Base-by-base conservation (phyloP, 2,329 filamentous ascomycete species). In the Lecanosticta acicola region DNA sequence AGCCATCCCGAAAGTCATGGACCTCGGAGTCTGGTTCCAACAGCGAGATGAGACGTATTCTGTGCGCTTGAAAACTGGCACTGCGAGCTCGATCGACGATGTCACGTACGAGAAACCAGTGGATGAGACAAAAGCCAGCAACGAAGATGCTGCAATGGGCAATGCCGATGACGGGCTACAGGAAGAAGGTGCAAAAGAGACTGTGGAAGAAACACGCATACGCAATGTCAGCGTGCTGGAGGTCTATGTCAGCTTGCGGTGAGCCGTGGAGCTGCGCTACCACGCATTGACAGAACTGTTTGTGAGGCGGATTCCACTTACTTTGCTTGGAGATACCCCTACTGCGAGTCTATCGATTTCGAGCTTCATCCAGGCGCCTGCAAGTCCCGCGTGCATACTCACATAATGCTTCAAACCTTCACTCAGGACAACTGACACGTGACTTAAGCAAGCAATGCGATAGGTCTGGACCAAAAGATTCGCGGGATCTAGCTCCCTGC, bases 31-130 rank as follows among this genome's bases (percentile, higher is more conserved):
- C 26, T 84, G 78, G 71, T 87, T 87, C 54, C 75, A 79, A 63
- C 72, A 77, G 43, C 75, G 83, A 63, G 69, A 49, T 13, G 57
- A 65, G 10, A 79, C 80, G 50, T 82, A 78, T 52, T 60, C 65
- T 3, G 80, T 87, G 1, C 68, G 71, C 55, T 59, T 87, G 41
- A 70, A 73, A 61, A 87, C 83, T 37, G 75, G 77, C 46, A 85
- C 76, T 41, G 71, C 84, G 13, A 72, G 72, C n/a, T 77, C 80
- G 2, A 72, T 87, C 36, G 84, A 89, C 59, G 84, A 87, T 62
- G 68, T 87, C 21, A 68, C 80, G 32, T 55, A 59, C 41, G 47
- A 32, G 58, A 56, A 32, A 38, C 46, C 47, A 18, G 49, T 51
- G 54, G 55, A 60, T 52, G 40, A 53, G 19, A 43, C 21, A 4